These are phyloP conservation scores for Biscogniauxia marginata DNA, from an alignment of 2,329 filamentous ascomycete species.

Conservation along the genomic window DNA sequence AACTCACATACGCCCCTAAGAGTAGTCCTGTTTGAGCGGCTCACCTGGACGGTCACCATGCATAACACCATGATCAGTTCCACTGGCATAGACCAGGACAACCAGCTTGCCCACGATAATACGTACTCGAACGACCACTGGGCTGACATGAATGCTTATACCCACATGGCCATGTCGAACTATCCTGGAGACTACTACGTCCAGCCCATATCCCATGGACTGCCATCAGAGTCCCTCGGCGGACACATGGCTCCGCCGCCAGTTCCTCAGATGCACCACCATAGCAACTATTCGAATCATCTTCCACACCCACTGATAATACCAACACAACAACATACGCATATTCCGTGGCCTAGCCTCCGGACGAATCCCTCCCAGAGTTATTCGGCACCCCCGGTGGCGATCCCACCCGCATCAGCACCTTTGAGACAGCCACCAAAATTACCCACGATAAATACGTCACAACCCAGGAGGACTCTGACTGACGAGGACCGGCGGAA, in stretches of 20 bases:
- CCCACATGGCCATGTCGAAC: slow-evolving; percentile 68
- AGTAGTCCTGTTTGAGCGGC: slow-evolving; percentile 16
- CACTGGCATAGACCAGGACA: slow-evolving; percentile 46
- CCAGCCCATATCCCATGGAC: slow-evolving; percentile 45
- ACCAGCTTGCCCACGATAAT: slow-evolving; percentile 43
- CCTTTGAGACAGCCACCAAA: slow-evolving; percentile 52
- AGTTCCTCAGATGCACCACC: slow-evolving; percentile 58
- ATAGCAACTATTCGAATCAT: slow-evolving; percentile 43
- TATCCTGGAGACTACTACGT: slow-evolving; percentile 65
- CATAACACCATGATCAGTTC: slow-evolving; percentile 47
- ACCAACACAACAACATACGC: slow-evolving; percentile 54
- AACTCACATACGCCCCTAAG: slow-evolving; percentile 21
- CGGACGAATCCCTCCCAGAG: slow-evolving; percentile 65
- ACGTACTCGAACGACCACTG: slow-evolving; percentile 49
- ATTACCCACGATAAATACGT: slow-evolving; percentile 48
- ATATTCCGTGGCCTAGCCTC: slow-evolving; percentile 71
- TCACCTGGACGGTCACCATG: slow-evolving; percentile 35
- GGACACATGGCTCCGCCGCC: slow-evolving; percentile 58
- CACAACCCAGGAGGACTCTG: slow-evolving; percentile 79
- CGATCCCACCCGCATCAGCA: slow-evolving; percentile 57
- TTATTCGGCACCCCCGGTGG: slow-evolving; percentile 58
- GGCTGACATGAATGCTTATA: slow-evolving; percentile 60
- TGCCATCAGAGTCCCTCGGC: slow-evolving; percentile 50
- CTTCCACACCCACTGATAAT: slow-evolving; percentile 68
- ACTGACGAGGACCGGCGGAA: slow-evolving; percentile 85